Evolutionary conservation across 2,329 filamentous ascomycete species (phyloP).

Genomic region (Cytospora paraplurivora): DNA sequence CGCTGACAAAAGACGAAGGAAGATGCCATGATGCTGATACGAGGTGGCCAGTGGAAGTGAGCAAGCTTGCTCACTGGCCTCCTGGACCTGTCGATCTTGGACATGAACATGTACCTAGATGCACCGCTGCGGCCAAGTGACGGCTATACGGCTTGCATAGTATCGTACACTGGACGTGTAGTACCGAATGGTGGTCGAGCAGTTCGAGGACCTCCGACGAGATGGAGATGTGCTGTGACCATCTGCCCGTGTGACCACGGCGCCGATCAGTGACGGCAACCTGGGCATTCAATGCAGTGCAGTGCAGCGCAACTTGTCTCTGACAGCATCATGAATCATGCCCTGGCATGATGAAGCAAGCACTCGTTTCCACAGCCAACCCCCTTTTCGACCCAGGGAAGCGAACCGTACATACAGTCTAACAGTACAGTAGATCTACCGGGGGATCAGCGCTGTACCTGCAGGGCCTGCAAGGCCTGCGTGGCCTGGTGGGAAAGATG

Average conservation of each 20-base stretch:
- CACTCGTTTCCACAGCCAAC: conserved; percentile 11
- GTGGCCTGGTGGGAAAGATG: not conserved
- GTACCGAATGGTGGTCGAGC: not conserved
- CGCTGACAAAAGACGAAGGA: not conserved
- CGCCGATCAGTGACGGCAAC: not conserved
- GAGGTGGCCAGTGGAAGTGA: not conserved
- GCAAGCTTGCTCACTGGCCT: not conserved
- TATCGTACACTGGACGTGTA: no score
- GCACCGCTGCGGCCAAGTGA: not conserved
- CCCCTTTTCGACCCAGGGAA: conserved; percentile 16
- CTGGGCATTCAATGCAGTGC: not conserved
- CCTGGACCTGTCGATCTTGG: not conserved
- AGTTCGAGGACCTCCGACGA: not conserved
- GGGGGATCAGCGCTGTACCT: conserved; percentile 17
- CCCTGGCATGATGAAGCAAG: not conserved
- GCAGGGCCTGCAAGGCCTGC: not conserved
- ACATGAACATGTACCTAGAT: not conserved
- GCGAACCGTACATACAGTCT: no score
- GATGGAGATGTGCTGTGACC: not conserved
- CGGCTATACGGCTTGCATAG: not conserved
- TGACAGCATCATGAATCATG: conserved; percentile 4
- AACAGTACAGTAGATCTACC: conserved; percentile 19
- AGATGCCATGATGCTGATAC: not conserved
- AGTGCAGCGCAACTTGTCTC: not conserved
- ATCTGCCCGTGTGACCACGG: not conserved